Evolutionary conservation across 345 rosid species (phyloP), one percentile per base, ranked within the genome.

Genomic region (Iberis pinnata): DNA sequence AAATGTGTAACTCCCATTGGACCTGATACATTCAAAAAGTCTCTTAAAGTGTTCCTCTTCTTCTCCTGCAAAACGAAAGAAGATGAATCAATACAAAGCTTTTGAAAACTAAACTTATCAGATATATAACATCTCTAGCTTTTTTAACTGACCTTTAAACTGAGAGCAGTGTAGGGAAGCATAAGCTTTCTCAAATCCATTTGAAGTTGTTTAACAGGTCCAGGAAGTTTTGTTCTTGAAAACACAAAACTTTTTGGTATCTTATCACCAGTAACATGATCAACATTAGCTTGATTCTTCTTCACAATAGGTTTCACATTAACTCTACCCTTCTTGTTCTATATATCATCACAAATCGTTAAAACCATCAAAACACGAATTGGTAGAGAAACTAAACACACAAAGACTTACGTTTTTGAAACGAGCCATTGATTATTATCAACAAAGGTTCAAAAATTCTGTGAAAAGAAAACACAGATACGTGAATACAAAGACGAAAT

Each of bases 1-100:
- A 92, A 88, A 74, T 85, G 96, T 0, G 97, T 78, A 15, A 92
- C 95, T 68, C 95, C 97, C 98, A 92, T 88, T 16, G 96, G 97
- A 25, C 97, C 95, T 9, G 95, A 88, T 59, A 92, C 89, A 65
- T 88, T 88, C 75, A 88, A 65, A 62, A 82, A 88, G 65, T 87
- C 97, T 46, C 67, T 85, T 40, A 92, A 78, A 71, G 59, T 85
- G 70, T 85, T 83, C 64, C 95, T 68, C 59, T 75, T 92, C 77
- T 85, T 88, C 79, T 88, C 98, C 96, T 92, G 88, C 61, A 61
- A 56, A 43, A 36, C 4, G 8, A 8, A 26, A 26, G 29, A 26
- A 26, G 8, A 26, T 26, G 29, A 29, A 29, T 6, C 33, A 29
- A 3, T 9, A 29, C 18, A 58, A 42, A 44, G 2, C 33, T 29